Conservation (phyloP, 805 yeast genomes). For the Kazachstania bromeliacearum region DNA sequence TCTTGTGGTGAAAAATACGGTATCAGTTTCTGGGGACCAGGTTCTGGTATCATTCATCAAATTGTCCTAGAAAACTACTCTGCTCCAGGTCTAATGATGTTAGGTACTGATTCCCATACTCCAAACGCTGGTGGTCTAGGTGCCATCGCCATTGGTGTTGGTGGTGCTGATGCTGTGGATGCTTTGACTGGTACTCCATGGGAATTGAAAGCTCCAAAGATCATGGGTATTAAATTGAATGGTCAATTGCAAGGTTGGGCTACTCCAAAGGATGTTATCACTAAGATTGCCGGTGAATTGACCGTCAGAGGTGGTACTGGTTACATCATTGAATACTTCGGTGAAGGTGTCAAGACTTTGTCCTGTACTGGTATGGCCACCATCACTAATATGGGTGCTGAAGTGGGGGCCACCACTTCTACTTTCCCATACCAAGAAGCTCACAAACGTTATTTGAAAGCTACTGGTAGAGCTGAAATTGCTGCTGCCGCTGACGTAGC, state of each 20-base stretch:
- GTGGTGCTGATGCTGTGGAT: conserved; percentile 99
- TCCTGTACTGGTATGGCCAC: conserved; percentile 99
- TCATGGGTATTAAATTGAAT: conserved; percentile 86
- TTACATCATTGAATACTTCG: conserved; percentile 89
- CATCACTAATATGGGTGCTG: conserved; percentile 99
- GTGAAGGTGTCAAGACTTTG: conserved; percentile 81
- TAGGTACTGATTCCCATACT: conserved; percentile 97
- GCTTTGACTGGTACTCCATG: conserved; percentile 95
- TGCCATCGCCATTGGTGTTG: conserved; percentile 97
- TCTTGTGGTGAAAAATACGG: conserved; percentile 92
- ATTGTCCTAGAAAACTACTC: conserved; percentile 94
- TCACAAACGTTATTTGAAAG: conserved; percentile 65
- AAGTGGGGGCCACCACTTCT: conserved; percentile 97
- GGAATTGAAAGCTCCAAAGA: conserved; percentile 97
- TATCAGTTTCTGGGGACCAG: conserved; percentile 98
- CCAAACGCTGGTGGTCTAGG: conserved; percentile 99
- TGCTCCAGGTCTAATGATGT: conserved; percentile 93
- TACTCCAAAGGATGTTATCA: conserved; percentile 94
- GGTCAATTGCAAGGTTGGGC: conserved; percentile 91
- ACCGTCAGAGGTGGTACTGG: conserved; percentile 99
- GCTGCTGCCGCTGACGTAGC: conserved; percentile 71
- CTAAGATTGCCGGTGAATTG: conserved; percentile 80
- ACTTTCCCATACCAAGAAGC: conserved; percentile 89
- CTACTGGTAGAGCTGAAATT: conserved; percentile 76
- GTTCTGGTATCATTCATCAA: conserved; percentile 97